A percentile compares a stretch with the other conserved stretches of the same genome.
phyloP scores from a whole-genome alignment of 1,139 yeast species.

The Lodderomyces orthopsilosis region DNA sequence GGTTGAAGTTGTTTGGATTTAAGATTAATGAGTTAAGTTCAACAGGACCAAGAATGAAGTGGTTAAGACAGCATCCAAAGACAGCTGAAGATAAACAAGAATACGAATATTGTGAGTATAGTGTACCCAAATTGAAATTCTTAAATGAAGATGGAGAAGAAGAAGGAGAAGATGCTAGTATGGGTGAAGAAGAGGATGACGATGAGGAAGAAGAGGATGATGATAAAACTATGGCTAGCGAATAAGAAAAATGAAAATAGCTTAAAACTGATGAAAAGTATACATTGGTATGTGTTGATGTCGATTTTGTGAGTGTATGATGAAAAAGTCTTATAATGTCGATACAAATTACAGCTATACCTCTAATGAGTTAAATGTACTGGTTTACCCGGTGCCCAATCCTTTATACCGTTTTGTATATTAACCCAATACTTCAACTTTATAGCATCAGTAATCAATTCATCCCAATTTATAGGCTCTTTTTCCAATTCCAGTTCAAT shows the following conservation, averaged over 20 bases:
- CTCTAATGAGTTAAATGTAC: conserved; percentile 59
- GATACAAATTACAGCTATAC: too few relatives aligned
- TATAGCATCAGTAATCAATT: conserved; percentile 65
- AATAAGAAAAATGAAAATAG: conserved; percentile 11
- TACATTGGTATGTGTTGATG: too few relatives aligned
- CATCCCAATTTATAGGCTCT: conserved; percentile 40
- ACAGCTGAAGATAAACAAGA: conserved; percentile 57
- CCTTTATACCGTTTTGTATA: conserved; percentile 67
- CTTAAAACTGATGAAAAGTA: neutral
- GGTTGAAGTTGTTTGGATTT: conserved; percentile 85
- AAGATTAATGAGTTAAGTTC: conserved; percentile 69
- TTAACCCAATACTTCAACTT: conserved; percentile 83
- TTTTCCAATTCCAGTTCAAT: conserved; percentile 29
- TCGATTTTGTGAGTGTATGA: too few relatives aligned
- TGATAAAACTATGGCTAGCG: conserved; percentile 51
- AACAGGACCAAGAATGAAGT: conserved; percentile 90
- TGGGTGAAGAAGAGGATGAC: conserved; percentile 23
- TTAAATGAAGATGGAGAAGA: conserved; percentile 28
- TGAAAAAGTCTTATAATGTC: neutral
- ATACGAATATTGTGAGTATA: conserved; percentile 60
- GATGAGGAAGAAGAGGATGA: conserved; percentile 24
- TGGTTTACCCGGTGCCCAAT: conserved; percentile 74
- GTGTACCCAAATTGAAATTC: conserved; percentile 36
- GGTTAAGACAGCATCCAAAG: conserved; percentile 81
- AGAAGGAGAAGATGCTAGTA: conserved; percentile 24